These are phyloP conservation scores for Leccinum rimulosum DNA, from an alignment of 768 basidiomycete species.

Conservation along the genomic window DNA sequence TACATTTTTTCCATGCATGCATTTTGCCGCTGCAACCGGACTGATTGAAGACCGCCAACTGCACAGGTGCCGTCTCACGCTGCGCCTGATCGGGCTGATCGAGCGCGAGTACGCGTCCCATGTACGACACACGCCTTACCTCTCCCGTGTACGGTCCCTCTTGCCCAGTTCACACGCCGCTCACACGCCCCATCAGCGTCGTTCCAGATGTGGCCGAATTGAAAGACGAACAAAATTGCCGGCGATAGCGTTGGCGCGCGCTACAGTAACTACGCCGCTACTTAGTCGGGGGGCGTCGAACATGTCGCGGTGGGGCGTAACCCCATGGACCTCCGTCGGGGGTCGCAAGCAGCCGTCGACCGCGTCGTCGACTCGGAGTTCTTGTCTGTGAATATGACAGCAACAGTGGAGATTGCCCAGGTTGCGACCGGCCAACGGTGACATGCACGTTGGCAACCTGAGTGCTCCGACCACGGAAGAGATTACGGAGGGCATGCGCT, in stretches of 20 bases:
- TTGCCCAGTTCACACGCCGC: too few species aligned
- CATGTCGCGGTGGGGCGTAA: conserved; percentile 81
- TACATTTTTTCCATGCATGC: too few species aligned
- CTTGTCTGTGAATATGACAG: conserved; percentile 91
- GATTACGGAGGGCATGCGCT: conserved; percentile 99
- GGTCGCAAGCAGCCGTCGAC: conserved; percentile 50
- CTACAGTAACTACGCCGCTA: conserved; percentile 43
- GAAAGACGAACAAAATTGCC: conserved; percentile 96
- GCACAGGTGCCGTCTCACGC: too few species aligned
- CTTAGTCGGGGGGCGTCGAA: conserved; percentile 98
- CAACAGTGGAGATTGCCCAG: conserved; percentile 95
- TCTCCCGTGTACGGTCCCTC: too few species aligned
- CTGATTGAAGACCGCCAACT: too few species aligned
- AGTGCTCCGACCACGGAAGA: conserved; percentile 99
- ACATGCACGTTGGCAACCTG: conserved; percentile 87
- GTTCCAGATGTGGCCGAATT: conserved; percentile 87
- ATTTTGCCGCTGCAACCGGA: too few species aligned
- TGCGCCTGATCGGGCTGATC: too few species aligned
- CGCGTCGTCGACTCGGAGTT: conserved; percentile 75
- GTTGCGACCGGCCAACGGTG: conserved; percentile 90
- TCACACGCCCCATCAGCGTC: conserved; percentile 47
- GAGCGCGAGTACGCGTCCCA: too few species aligned
- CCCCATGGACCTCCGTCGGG: conserved; percentile 94
- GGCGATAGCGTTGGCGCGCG: conserved; percentile 89
- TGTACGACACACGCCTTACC: too few species aligned